Percentiles rank a stretch among this genome's conserved stretches.
These are phyloP conservation scores for Globisporangium barbulae DNA, from an alignment of 352 stramenopile species.

Conservation along the genomic window DNA sequence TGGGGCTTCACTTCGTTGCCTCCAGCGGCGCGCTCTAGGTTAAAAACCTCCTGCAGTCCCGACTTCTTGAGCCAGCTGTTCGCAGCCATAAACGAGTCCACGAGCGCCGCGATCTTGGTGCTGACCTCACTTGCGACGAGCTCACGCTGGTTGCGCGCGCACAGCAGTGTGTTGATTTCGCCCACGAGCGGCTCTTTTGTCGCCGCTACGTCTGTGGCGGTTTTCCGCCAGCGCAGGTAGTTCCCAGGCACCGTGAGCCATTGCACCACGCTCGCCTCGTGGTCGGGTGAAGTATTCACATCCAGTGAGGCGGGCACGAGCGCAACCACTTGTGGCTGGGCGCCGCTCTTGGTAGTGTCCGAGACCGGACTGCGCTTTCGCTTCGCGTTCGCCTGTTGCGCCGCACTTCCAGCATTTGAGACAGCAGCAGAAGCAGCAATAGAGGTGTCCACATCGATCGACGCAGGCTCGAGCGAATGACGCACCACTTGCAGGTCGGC, in stretches of 20 bases:
- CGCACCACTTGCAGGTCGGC: conserved; percentile 14
- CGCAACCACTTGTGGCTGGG: conserved; percentile 13
- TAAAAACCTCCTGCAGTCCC: conserved; percentile 23
- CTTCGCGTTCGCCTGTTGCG: background rate
- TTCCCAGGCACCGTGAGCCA: conserved; percentile 36
- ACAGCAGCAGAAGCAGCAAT: background rate
- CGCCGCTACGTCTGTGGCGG: conserved; percentile 15
- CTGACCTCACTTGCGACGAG: conserved; percentile 26
- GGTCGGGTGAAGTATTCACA: conserved; percentile 12
- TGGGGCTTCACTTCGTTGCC: conserved; percentile 27
- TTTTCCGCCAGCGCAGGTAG: conserved; percentile 33
- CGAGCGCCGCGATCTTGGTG: conserved; percentile 25
- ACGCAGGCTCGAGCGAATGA: conserved; percentile 12
- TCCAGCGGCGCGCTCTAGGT: conserved; percentile 22
- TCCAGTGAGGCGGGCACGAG: conserved; percentile 13
- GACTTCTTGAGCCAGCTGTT: conserved; percentile 31
- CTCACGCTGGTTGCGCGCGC: conserved; percentile 21
- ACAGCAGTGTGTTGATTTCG: conserved; percentile 36
- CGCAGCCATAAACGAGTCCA: conserved; percentile 35
- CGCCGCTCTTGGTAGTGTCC: background rate
- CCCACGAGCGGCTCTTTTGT: conserved; percentile 30
- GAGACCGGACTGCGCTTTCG: background rate
- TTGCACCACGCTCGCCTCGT: conserved; percentile 30
- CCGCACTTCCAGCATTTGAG: background rate
- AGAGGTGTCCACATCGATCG: background rate